Evolutionary conservation across 495 filamentous ascomycete genomes (phyloP).

Genomic region (Lepidopterella palustris): DNA sequence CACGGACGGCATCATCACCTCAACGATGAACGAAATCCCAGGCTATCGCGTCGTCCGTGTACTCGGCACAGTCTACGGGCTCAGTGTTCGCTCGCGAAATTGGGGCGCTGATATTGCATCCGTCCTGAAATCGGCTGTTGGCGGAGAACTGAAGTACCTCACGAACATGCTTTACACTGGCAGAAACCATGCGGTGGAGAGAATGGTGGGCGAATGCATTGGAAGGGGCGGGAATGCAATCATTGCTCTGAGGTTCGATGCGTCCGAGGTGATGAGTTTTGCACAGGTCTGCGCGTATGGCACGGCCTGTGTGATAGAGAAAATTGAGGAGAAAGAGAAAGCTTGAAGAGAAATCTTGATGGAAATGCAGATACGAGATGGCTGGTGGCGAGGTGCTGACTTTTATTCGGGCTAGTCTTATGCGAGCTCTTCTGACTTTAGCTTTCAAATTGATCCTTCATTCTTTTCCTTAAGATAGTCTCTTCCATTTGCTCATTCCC

Average conservation of each 20-base stretch:
- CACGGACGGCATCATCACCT: constrained; percentile 52
- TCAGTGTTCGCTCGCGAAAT: constrained; percentile 54
- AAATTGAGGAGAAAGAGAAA: constrained; percentile 36
- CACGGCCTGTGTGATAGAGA: constrained; percentile 50
- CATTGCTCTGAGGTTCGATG: constrained; percentile 52
- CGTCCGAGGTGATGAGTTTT: constrained; percentile 42
- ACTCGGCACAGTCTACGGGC: constrained; percentile 54
- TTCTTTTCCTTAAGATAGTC: too few relatives aligned
- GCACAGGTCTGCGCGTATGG: constrained; percentile 57
- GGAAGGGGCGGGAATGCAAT: constrained; percentile 54
- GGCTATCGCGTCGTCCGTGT: constrained; percentile 51
- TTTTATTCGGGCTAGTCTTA: too few relatives aligned
- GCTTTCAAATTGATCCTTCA: too few relatives aligned
- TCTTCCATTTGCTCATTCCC: too few relatives aligned
- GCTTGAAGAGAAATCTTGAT: too few relatives aligned
- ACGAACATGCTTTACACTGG: constrained; percentile 51
- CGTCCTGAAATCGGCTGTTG: constrained; percentile 46
- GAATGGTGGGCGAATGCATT: constrained; percentile 52
- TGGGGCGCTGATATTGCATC: constrained; percentile 43
- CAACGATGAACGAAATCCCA: constrained; percentile 48
- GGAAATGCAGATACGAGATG: too few relatives aligned
- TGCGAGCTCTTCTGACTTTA: too few relatives aligned
- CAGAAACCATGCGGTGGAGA: constrained; percentile 49
- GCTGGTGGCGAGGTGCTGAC: too few relatives aligned
- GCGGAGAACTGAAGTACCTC: constrained; percentile 53